Conservation (phyloP, 768 basidiomycete genomes). For the Pleurotus pulmonarius region DNA sequence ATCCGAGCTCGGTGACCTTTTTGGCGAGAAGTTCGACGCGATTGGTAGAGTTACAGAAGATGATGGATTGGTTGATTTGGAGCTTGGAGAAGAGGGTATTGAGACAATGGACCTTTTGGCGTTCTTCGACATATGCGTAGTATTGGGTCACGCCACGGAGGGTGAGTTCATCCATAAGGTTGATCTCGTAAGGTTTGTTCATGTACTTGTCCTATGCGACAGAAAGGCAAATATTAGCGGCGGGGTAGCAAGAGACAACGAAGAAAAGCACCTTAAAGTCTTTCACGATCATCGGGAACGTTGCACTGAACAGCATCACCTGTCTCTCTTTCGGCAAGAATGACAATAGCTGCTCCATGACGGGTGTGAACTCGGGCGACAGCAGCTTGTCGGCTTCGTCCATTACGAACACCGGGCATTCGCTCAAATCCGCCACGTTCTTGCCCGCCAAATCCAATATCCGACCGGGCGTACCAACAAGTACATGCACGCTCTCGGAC, state of each 20-base stretch:
- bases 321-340: slow-evolving; percentile 85
- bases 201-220: slow-evolving; percentile 85
- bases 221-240: slow-evolving; percentile 9
- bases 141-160: slow-evolving; percentile 98
- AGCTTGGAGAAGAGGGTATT: slow-evolving; percentile 77
- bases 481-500: slow-evolving; percentile 86
- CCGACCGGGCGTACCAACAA: slow-evolving; percentile 95
- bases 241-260: slow-evolving; percentile 5
- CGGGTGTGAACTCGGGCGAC: slow-evolving; percentile 95
- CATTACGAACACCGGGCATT: slow-evolving; percentile 98
- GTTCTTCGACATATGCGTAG: slow-evolving; percentile 98
- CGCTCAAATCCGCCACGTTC: slow-evolving; percentile 87
- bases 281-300: slow-evolving; percentile 98
- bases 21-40: slow-evolving; percentile 98
- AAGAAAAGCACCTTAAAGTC: slow-evolving; percentile 81
- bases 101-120: slow-evolving; percentile 98
- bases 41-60: slow-evolving; percentile 99
- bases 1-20: slow-evolving; percentile 98
- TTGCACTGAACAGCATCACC: slow-evolving; percentile 99
- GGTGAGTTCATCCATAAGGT: slow-evolving; percentile 99
- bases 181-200: slow-evolving; percentile 94
- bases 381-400: slow-evolving; percentile 99
- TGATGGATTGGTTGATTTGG: slow-evolving; percentile 99
- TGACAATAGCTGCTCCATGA: slow-evolving; percentile 92
- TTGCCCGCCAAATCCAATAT: slow-evolving; percentile 95